Percentiles rank a stretch among this genome's conserved stretches.
Evolutionary conservation across 371 early-diverging fungal species (phyloP).

Genomic region (Dipsacomyces acuminosporus): DNA sequence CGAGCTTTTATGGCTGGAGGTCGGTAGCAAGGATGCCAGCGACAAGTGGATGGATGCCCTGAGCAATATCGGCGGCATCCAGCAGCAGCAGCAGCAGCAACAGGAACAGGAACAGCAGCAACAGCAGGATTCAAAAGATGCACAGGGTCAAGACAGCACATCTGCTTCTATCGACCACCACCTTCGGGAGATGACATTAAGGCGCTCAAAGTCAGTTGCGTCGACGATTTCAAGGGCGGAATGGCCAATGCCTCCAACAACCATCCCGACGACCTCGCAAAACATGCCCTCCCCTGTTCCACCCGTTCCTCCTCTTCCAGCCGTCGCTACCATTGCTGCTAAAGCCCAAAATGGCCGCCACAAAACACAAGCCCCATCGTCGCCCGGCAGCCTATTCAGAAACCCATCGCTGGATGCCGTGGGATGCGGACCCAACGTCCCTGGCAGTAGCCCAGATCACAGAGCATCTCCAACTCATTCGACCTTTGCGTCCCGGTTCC

Average conservation of each 20-base stretch:
- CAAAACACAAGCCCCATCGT: no score
- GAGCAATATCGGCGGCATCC: slow-evolving; percentile 10
- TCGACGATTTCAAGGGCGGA: slow-evolving; percentile 30
- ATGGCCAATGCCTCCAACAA: slow-evolving; percentile 38
- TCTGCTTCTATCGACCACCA: background rate
- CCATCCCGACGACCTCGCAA: slow-evolving; percentile 2
- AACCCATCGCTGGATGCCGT: slow-evolving; percentile 32
- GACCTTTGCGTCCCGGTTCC: background rate
- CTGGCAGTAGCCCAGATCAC: background rate
- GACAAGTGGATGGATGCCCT: slow-evolving; percentile 16
- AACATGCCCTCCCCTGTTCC: background rate
- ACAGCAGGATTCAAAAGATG: no score
- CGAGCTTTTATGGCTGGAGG: slow-evolving; percentile 13
- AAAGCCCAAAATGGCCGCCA: no score
- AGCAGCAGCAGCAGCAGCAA: background rate
- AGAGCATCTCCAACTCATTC: no score
- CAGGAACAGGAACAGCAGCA: background rate
- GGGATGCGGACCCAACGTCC: slow-evolving; percentile 6
- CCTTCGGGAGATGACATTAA: background rate
- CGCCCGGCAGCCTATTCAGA: no score
- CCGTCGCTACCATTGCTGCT: no score
- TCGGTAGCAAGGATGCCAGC: slow-evolving; percentile 1
- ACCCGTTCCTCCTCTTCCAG: no score
- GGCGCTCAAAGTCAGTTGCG: slow-evolving; percentile 29
- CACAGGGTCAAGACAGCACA: no score